Base-by-base conservation (phyloP, 2,329 filamentous ascomycete genomes). In the Penicillium polonicum region DNA sequence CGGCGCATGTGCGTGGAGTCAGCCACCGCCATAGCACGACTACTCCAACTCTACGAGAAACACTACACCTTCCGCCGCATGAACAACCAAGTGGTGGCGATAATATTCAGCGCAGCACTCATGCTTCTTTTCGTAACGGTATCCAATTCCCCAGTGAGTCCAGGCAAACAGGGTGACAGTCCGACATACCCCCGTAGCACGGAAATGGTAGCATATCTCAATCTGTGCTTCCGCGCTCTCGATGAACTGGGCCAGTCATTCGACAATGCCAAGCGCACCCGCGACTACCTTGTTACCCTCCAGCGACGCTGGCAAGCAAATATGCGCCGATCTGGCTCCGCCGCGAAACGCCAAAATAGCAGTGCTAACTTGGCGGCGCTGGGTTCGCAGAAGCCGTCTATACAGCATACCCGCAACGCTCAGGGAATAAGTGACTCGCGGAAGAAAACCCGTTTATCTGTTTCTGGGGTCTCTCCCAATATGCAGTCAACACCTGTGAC, bases 1-100 rank as follows among this genome's bases (percentile, higher is more conserved):
- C 73, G 77, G 33, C 69, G 72, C 53, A 76, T 76, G 64, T 79
- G 76, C 65, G 73, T 77, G 15, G 72, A 78, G 38, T 75, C 75
- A 0, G 74, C 77, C 2, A 73, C 66, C 4, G 70, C 72, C 10
- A 72, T 79, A 15, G 73, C 77, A n/a, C 65, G 71, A 2, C 68
- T 80, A 0, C 70, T 79, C 15, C 69, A 71, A 19, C 65, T 75
- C 6, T 79, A 79, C 59, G 75, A 78, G 44, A 72, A 70, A 17
- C 68, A 72, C 29, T 79, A 78, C 58, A 74, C 74, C 1, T 76
- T 78, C 68, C 71, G 73, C 23, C 68, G 72, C n/a, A 75, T 77
- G 65, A 78, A 78, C 64, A 74, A 77, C 56, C 72, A 78, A 49
- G 74, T 76, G 0, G 75, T 78, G 10, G 72, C 73, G n/a, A 76